phyloP scores from a whole-genome alignment of 768 basidiomycete genomes.

The Thelephora ganbajun region DNA sequence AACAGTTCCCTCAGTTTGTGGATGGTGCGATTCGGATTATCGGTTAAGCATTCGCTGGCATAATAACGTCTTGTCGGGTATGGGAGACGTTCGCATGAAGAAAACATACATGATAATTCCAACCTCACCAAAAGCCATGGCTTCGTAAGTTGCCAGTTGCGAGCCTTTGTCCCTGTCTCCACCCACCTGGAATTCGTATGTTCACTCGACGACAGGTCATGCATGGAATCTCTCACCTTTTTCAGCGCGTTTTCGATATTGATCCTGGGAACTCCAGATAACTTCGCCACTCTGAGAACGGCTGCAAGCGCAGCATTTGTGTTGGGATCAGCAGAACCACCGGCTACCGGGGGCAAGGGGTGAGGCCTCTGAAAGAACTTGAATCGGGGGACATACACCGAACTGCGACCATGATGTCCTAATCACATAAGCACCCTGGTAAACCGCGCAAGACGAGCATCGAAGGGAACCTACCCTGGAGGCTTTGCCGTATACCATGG shows the following conservation, averaged over 20 bases:
- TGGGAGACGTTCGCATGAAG: neutral
- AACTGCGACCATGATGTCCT: constrained; percentile 54
- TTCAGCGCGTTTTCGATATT: constrained; percentile 52
- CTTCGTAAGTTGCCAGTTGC: constrained; percentile 42
- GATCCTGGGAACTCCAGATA: constrained; percentile 49
- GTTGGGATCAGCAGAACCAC: constrained; percentile 40
- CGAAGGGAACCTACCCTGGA: constrained; percentile 29
- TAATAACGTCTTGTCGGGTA: constrained; percentile 1
- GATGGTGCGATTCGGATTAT: constrained; percentile 50
- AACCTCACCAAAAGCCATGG: constrained; percentile 40
- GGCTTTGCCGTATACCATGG: constrained; percentile 40
- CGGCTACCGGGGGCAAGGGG: constrained; percentile 22
- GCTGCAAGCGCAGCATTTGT: constrained; percentile 39
- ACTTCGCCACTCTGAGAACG: constrained; percentile 41
- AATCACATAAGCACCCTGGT: constrained; percentile 1
- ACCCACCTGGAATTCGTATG: constrained; percentile 22
- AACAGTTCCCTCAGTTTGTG: constrained; percentile 41
- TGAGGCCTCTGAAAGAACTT: neutral
- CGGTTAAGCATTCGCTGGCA: constrained; percentile 43
- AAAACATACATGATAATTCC: constrained; percentile 47
- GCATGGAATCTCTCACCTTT: constrained; percentile 23
- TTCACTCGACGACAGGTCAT: neutral
- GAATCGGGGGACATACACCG: constrained; percentile 28
- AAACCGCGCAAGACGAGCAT: neutral
- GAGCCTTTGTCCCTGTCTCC: constrained; percentile 36